Evolutionary conservation across 2,329 filamentous ascomycete genomes (phyloP).

Genomic region (Xylaria sp.): DNA sequence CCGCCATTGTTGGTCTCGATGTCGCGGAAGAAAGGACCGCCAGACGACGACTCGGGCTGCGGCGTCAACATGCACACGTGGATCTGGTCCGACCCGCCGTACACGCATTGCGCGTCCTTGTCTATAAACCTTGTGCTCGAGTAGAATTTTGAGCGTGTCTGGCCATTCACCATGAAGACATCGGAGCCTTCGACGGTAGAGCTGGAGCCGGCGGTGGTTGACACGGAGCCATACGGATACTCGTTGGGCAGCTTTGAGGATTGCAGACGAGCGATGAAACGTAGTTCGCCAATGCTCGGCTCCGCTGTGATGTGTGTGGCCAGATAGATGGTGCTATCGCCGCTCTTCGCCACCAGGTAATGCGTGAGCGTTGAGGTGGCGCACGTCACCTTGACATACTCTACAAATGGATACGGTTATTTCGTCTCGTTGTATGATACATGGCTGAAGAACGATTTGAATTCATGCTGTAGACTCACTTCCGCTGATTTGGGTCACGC

Average conservation of each 20-base stretch:
- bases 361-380: conserved; percentile 65
- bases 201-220: conserved; percentile 58
- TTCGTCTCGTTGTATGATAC: neutral
- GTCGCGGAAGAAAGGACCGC: conserved; percentile 70
- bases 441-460: neutral
- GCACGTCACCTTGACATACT: conserved; percentile 67
- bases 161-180: conserved; percentile 63
- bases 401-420: conserved; percentile 2
- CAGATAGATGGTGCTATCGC: conserved; percentile 65
- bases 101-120: conserved; percentile 67
- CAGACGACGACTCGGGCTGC: conserved; percentile 64
- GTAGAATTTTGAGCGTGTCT: conserved; percentile 74
- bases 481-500: conserved; percentile 45
- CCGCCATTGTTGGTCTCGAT: conserved; percentile 70
- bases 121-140: conserved; percentile 73
- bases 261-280: conserved; percentile 67
- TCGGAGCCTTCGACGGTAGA: conserved; percentile 63
- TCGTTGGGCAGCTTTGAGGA: conserved; percentile 56
- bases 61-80: conserved; percentile 68
- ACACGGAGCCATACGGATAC: conserved; percentile 59
- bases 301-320: conserved; percentile 66
- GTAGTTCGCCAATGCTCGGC: conserved; percentile 63
- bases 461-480: conserved; percentile 18
- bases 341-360: conserved; percentile 65
- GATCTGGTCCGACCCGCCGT: conserved; percentile 51